Evolutionary conservation across 805 yeast genomes (phyloP), one percentile per base, ranked within the genome.

Genomic region (Wickerhamomyces ciferrii): DNA sequence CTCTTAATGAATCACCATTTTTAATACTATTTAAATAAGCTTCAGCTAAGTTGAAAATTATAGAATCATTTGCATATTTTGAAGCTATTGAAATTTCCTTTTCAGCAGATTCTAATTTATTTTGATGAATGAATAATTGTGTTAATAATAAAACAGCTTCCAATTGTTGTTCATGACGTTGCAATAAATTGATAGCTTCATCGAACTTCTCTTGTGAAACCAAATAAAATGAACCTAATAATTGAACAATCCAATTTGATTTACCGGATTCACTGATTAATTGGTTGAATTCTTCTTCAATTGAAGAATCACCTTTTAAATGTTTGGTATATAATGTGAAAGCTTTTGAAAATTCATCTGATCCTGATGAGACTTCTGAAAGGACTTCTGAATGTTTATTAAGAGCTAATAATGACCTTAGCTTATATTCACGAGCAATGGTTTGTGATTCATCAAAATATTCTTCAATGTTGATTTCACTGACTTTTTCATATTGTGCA

Each of bases 31-130:
- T 71, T 13, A 74, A 66, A 81, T 91, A 87, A 15, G 95, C 81
- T 62, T 88, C 96, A 27, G 89, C 79, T 29, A 89, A 74, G 55
- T 88, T 91, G 63, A 79, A 79, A 41, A 87, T 78, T 32, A 91
- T 76, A 53, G 81, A 84, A 66, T 90, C 97, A 54, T 83, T 74
- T 32, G 82, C 76, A 60, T 77, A 77, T 25, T 65, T 55, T 42
- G 76, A 70, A 35, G 77, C 75, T 32, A 54, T 60, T 50, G 59
- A 59, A 25, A 81, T 67, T 39, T 73, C 76, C 47, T 69, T 66
- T 47, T 66, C 61, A 2, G 83, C 83, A n/a, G 67, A 62, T 6
- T 71, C 75, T 3, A 70, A 51, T 45, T 72, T 68, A 46, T 71
- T 66, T 42, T 71, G 70, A 19, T 68, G 60, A 43, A 79, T 55